These are phyloP conservation scores for Brachypodium distachyon DNA, from an alignment of 202 grass and related monocot species.

Conservation along the genomic window DNA sequence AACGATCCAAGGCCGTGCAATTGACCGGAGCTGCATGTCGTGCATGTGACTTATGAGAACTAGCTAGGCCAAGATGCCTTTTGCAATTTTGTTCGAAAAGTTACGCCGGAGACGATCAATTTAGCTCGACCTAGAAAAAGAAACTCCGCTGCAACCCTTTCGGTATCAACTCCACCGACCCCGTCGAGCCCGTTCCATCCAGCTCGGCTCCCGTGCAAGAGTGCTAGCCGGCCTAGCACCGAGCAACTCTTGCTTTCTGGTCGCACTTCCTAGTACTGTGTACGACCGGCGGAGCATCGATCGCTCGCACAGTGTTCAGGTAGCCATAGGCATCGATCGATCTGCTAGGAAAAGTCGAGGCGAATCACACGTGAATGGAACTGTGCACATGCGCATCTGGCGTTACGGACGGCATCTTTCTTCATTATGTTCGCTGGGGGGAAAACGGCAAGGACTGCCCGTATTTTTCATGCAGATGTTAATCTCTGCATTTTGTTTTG, in stretches of 20 bases:
- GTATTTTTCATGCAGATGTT: neutral
- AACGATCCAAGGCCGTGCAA: neutral
- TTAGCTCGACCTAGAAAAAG: neutral
- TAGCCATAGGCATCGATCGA: neutral
- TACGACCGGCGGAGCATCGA: neutral
- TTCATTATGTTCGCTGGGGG: neutral
- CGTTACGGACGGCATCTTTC: neutral
- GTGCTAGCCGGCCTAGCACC: neutral
- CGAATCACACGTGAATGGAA: neutral
- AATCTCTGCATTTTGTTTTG: neutral
- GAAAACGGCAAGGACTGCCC: neutral
- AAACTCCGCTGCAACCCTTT: neutral
- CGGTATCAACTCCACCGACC: slow-evolving; percentile 10
- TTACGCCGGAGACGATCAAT: neutral
- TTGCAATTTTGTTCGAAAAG: neutral
- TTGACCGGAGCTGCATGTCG: neutral
- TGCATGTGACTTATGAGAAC: neutral
- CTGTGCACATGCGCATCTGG: neutral
- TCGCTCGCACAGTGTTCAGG: neutral
- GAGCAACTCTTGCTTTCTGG: neutral
- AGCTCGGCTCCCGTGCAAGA: neutral
- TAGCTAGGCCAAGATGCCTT: neutral
- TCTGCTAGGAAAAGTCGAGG: neutral
- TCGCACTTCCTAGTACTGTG: neutral
- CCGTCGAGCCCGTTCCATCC: neutral